Conservation (phyloP, 352 stramenopile genomes). For the Peronospora farinosa region DNA sequence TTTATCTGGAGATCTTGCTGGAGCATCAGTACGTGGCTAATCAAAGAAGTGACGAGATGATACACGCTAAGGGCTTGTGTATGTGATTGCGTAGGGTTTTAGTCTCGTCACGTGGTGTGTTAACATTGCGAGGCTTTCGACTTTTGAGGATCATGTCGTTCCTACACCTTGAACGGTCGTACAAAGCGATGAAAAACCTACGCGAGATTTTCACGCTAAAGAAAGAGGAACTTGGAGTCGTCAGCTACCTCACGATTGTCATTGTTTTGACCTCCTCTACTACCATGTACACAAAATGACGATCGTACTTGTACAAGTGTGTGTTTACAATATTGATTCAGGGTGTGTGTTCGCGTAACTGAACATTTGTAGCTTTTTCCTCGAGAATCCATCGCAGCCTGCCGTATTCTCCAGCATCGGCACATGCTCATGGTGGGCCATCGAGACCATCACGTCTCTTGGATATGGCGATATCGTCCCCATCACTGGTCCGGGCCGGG, state of each 20-base stretch:
- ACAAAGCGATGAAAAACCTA: slow-evolving; percentile 72
- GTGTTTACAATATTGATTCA: not conserved
- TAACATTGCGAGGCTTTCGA: slow-evolving; percentile 67
- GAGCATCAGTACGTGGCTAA: slow-evolving; percentile 44
- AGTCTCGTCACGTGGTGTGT: slow-evolving; percentile 40
- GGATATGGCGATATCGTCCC: slow-evolving; percentile 83
- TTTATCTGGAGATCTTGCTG: slow-evolving; percentile 74
- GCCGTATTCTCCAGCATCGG: slow-evolving; percentile 74
- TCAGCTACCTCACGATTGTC: slow-evolving; percentile 74
- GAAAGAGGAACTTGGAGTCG: slow-evolving; percentile 67
- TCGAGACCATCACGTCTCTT: slow-evolving; percentile 83
- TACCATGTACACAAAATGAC: slow-evolving; percentile 60
- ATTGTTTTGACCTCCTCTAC: slow-evolving; percentile 76
- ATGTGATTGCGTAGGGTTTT: slow-evolving; percentile 19
- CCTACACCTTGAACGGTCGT: slow-evolving; percentile 67
- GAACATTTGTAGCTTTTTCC: slow-evolving; percentile 50
- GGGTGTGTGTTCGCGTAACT: not conserved
- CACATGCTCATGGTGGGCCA: slow-evolving; percentile 70
- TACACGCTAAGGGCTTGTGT: not conserved
- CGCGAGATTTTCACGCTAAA: slow-evolving; percentile 69
- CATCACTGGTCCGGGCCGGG: slow-evolving; percentile 50
- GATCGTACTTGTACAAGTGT: not conserved
- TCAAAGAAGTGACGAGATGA: not conserved
- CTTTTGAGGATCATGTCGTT: slow-evolving; percentile 79
- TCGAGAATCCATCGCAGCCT: slow-evolving; percentile 66